A percentile compares a stretch with the other conserved stretches of the same genome.
Conservation (phyloP, 139 green algal species). For the Micromonas pusilla region DNA sequence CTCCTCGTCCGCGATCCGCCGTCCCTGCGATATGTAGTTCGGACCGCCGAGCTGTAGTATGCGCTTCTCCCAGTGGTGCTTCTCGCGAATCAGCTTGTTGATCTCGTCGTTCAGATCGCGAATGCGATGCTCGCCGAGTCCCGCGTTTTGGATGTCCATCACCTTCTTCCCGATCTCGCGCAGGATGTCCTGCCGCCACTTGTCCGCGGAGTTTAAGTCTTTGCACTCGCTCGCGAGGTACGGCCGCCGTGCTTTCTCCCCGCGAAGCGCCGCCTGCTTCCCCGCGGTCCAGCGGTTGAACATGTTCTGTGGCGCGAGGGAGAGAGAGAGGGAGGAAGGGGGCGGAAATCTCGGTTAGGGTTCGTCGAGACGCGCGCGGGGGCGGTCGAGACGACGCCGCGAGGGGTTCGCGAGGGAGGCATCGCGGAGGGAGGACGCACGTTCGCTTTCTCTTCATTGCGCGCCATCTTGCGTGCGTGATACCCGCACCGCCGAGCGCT, state of each 20-base stretch:
- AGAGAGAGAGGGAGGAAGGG: background rate
- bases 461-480: conserved; percentile 63
- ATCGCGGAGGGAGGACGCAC: background rate
- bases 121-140: conserved; percentile 88
- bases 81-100: conserved; percentile 98
- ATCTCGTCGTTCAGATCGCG: conserved; percentile 99
- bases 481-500: too few relatives aligned
- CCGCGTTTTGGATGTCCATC: conserved; percentile 99
- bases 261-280: conserved; percentile 62
- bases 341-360: background rate
- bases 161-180: conserved; percentile 93
- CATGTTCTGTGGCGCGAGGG: conserved; percentile 62
- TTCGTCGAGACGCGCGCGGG: background rate
- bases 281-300: conserved; percentile 82
- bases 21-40: conserved; percentile 63
- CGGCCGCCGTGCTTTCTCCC: conserved; percentile 59
- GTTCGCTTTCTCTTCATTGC: conserved; percentile 92
- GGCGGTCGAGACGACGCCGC: background rate
- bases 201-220: conserved; percentile 89
- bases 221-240: conserved; percentile 83
- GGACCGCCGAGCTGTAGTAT: conserved; percentile 94
- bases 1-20: conserved; percentile 20
- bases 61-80: conserved; percentile 91
- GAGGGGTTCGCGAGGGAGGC: background rate
- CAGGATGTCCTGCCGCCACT: conserved; percentile 92